Evolutionary conservation across 495 filamentous ascomycete genomes (phyloP).

Genomic region (Polyplosphaeria fusca): DNA sequence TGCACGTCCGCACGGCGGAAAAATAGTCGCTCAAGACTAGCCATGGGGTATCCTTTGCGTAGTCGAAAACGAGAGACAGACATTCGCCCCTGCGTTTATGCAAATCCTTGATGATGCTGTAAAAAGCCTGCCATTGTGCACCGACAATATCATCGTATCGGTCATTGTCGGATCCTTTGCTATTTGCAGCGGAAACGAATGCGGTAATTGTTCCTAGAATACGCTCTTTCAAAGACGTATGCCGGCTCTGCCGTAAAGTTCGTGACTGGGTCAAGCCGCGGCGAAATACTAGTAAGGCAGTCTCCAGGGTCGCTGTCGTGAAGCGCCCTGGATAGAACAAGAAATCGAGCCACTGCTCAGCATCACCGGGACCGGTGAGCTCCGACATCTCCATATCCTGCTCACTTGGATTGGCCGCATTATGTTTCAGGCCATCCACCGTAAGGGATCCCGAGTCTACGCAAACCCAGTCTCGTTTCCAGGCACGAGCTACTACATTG

Average conservation of each 20-base stretch:
- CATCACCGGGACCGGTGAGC: constrained; percentile 10
- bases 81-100: constrained; percentile 80
- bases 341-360: constrained; percentile 48
- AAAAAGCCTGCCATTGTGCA: constrained; percentile 86
- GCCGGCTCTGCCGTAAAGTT: constrained; percentile 24
- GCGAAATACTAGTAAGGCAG: constrained; percentile 68
- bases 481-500: constrained; percentile 45
- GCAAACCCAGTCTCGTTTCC: constrained; percentile 68
- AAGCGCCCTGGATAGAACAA: constrained; percentile 81
- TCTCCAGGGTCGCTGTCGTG: constrained; percentile 71
- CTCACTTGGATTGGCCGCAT: constrained; percentile 35
- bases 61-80: constrained; percentile 71
- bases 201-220: constrained; percentile 68
- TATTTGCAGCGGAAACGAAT: constrained; percentile 52
- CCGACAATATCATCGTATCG: constrained; percentile 67
- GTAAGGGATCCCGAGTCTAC: constrained; percentile 49
- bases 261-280: constrained; percentile 25
- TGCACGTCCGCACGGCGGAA: constrained; percentile 74
- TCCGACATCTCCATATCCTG: constrained; percentile 3
- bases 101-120: constrained; percentile 77
- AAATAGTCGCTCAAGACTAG: constrained; percentile 74
- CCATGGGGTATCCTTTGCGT: constrained; percentile 70
- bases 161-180: constrained; percentile 61
- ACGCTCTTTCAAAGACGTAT: constrained; percentile 58
- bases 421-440: constrained; percentile 30